Evolutionary conservation across 805 yeast genomes (phyloP).

Genomic region (Barnettozyma siamensis): DNA sequence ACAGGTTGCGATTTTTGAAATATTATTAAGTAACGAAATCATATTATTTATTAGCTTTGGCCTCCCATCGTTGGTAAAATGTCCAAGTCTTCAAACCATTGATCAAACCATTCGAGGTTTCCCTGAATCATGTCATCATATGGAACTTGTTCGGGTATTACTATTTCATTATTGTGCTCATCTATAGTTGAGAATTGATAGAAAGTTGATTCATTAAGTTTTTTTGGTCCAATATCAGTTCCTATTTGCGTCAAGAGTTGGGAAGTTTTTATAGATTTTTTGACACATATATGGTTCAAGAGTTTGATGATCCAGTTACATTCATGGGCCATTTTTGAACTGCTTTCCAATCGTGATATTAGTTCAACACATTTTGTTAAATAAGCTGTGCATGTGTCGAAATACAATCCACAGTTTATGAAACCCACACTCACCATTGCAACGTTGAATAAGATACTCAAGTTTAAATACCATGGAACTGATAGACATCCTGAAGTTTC

Average conservation of each 20-base stretch:
- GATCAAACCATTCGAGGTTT: conserved; percentile 51
- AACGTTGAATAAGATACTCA: conserved; percentile 39
- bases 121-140: conserved; percentile 32
- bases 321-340: conserved; percentile 46
- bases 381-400: conserved; percentile 6
- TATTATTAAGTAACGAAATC: too few species aligned
- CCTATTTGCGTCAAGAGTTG: conserved; percentile 36
- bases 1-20: too few species aligned
- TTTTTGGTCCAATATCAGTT: conserved; percentile 46
- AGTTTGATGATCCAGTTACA: conserved; percentile 57
- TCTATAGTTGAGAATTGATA: conserved; percentile 39
- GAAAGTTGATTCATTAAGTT: conserved; percentile 43
- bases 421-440: conserved; percentile 38
- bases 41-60: too few species aligned
- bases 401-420: conserved; percentile 36
- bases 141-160: conserved; percentile 1
- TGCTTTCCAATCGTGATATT: conserved; percentile 22
- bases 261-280: conserved; percentile 37
- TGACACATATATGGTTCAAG: conserved; percentile 44
- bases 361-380: conserved; percentile 17
- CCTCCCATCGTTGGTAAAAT: background rate
- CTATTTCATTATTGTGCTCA: conserved; percentile 2
- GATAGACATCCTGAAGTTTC: conserved; percentile 25
- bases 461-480: conserved; percentile 48
- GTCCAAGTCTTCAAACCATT: conserved; percentile 29